phyloP scores from a whole-genome alignment of 805 yeast species.

The Schizosaccharomyces octosporus region DNA sequence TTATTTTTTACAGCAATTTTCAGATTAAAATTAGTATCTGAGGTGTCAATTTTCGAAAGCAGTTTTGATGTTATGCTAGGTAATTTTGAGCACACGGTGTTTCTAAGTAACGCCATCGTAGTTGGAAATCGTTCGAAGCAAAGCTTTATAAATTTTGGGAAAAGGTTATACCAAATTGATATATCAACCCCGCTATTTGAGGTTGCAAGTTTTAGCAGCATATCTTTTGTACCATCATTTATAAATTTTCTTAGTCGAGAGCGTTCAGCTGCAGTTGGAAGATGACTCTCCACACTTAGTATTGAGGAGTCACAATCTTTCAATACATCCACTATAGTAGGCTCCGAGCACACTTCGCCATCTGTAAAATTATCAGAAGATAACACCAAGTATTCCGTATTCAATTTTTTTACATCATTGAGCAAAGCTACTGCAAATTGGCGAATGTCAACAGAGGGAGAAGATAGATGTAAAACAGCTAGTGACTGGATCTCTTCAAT shows the following conservation, averaged over 20 bases:
- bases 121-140: slow-evolving; percentile 69
- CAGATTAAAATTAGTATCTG: background rate
- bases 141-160: slow-evolving; percentile 46
- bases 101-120: slow-evolving; percentile 78
- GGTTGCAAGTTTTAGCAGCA: slow-evolving; percentile 57
- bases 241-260: slow-evolving; percentile 39
- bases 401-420: slow-evolving; percentile 63
- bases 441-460: slow-evolving; percentile 58
- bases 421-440: slow-evolving; percentile 52
- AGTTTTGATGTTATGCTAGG: slow-evolving; percentile 16
- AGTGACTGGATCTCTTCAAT: slow-evolving; percentile 92
- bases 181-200: slow-evolving; percentile 88
- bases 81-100: slow-evolving; percentile 66
- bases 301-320: slow-evolving; percentile 16
- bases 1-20: slow-evolving; percentile 15
- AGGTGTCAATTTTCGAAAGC: background rate
- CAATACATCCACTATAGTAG: slow-evolving; percentile 36
- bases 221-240: slow-evolving; percentile 20
- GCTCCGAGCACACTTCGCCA: slow-evolving; percentile 6
- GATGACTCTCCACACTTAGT: background rate
- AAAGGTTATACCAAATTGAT: slow-evolving; percentile 81
- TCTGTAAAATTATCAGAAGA: background rate
- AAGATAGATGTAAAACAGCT: slow-evolving; percentile 73
- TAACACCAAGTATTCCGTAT: slow-evolving; percentile 24
- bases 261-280: slow-evolving; percentile 40